Conservation (phyloP, 805 yeast genomes). For the Nakazawaea ernobii region DNA sequence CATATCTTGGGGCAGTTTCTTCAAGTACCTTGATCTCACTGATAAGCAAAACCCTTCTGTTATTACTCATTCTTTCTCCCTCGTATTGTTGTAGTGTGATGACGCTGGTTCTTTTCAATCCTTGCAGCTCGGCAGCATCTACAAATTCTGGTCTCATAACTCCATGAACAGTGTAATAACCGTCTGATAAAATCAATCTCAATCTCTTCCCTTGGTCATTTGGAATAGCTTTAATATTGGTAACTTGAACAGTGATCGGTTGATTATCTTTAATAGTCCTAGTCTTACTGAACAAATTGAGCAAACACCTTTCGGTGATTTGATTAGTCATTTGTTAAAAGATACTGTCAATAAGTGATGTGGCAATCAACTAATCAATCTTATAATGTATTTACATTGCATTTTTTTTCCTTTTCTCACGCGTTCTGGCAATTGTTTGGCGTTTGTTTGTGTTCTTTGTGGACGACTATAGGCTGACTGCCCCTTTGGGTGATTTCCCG, state of each 20-base stretch:
- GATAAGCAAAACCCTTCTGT: slow-evolving; percentile 42
- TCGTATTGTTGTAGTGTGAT: slow-evolving; percentile 35
- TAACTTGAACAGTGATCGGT: slow-evolving; percentile 30
- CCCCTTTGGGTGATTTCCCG: not conserved
- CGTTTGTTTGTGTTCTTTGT: not conserved
- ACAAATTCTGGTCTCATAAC: slow-evolving; percentile 44
- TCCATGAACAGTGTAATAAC: slow-evolving; percentile 43
- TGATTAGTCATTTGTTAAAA: not conserved
- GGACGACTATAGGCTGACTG: not conserved
- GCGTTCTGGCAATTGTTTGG: not conserved
- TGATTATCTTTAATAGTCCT: slow-evolving; percentile 15
- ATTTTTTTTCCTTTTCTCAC: not conserved
- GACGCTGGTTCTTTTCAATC: slow-evolving; percentile 39
- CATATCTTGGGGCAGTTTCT: slow-evolving; percentile 30
- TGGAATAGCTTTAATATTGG: slow-evolving; percentile 29
- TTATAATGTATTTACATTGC: too few relatives aligned
- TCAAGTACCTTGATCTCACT: slow-evolving; percentile 39
- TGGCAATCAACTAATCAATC: not conserved
- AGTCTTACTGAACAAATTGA: slow-evolving; percentile 16
- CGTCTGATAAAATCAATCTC: slow-evolving; percentile 47
- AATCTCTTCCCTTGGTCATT: slow-evolving; percentile 36
- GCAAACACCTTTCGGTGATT: slow-evolving; percentile 5
- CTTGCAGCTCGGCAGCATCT: slow-evolving; percentile 36
- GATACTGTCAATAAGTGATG: not conserved
- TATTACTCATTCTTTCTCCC: slow-evolving; percentile 36